Evolutionary conservation across 768 basidiomycete genomes (phyloP).

Genomic region (Rhizopogon sp.): DNA sequence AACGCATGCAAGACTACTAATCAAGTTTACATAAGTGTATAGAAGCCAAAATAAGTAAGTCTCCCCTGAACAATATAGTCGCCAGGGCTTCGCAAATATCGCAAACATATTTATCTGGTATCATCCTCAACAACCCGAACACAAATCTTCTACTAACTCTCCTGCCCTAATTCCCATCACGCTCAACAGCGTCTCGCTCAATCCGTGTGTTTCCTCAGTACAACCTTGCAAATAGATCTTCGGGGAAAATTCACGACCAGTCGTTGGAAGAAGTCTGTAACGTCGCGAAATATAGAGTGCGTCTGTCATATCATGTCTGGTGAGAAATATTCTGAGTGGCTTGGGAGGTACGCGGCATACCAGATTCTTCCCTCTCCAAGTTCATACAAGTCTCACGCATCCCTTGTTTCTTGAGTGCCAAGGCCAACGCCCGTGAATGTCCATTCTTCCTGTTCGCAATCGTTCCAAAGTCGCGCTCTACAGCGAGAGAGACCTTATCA

Average conservation of each 20-base stretch:
- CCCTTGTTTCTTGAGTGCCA: neutral
- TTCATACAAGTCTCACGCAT: neutral
- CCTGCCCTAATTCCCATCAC: constrained; percentile 39
- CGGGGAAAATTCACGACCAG: neutral
- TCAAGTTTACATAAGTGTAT: too few species aligned
- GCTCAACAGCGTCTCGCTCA: constrained; percentile 43
- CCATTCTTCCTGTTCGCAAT: neutral
- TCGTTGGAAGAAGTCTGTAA: constrained; percentile 33
- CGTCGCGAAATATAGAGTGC: constrained; percentile 32
- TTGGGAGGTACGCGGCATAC: constrained; percentile 10
- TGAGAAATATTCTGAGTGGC: constrained; percentile 17
- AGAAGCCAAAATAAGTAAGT: too few species aligned
- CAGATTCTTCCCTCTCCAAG: constrained; percentile 6
- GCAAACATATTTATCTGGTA: neutral
- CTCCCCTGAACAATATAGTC: too few species aligned
- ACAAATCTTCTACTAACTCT: constrained; percentile 38
- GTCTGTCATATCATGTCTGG: neutral
- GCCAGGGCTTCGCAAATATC: too few species aligned
- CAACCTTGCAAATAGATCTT: constrained; percentile 34
- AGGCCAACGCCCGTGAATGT: neutral
- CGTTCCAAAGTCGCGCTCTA: constrained; percentile 3
- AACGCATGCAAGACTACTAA: neutral
- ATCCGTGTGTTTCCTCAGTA: constrained; percentile 33
- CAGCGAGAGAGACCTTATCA: constrained; percentile 7
- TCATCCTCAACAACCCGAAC: neutral